Evolutionary conservation across 192 early-diverging fungal genomes (phyloP), one percentile per base, ranked within the genome.

Genomic region (Nowakowskiella sp.): DNA sequence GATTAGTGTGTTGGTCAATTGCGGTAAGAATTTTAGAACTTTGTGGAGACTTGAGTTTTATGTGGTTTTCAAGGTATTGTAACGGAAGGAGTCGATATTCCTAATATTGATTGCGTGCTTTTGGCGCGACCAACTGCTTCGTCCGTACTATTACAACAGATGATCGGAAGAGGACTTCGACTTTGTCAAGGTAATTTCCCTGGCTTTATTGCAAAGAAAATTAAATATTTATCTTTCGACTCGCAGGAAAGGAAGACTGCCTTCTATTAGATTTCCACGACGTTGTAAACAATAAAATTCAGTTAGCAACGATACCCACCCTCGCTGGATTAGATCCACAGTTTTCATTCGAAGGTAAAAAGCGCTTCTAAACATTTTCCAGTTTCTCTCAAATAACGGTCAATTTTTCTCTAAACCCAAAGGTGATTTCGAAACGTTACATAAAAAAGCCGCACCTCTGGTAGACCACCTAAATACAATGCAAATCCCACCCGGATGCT

Each of bases 101-200:
- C 94, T 4, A 63, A 55, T 3, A 88, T 97, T 26, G 94, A 97
- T 53, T 91, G 85, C 46, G 71, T 97, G 16, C 57, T 97, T 6
- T 77, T 94, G 74, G 87, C 85, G 0, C 62, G 90, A 2, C 94
- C 91, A 0, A 97, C 94, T 6, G 67, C 73, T 26, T 91, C 88
- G 31, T 64, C 74, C 13, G 82, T 83, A 23, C 73, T 97, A 49
- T 84, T 94, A 71, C 87, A 89, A 53, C 94, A 97, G 69, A 97
- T 97, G 94, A 60, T 97, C 30, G 94, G 94, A 8, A 80, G 94
- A 25, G 94, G 94, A 0, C 74, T 97, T 80, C 75, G 92, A 1
- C 43, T 76, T 24, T 29, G 47, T 47, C 23, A 16, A 28, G 49
- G 33, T 25, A 49, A 8, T 16, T 7, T 6, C 6, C 16, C n/a